Evolutionary conservation across 257 asterid species (phyloP).

Genomic region (Nyctanthes arbortristis): DNA sequence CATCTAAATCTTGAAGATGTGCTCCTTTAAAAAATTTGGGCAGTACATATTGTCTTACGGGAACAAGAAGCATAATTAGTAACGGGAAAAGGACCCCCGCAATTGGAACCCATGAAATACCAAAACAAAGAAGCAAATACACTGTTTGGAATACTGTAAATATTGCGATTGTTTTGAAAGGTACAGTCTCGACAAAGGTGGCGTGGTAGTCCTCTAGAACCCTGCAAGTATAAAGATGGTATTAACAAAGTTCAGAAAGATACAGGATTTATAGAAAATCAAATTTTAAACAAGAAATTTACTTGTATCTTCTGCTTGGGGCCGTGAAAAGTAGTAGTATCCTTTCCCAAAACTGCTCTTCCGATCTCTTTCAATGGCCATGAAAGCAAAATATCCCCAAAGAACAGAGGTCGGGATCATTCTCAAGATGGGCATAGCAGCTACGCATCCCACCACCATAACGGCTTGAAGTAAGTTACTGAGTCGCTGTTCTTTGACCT

Average conservation of each 20-base stretch:
- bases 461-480: slow-evolving; percentile 79
- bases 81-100: slow-evolving; percentile 86
- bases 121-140: slow-evolving; percentile 79
- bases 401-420: slow-evolving; percentile 93
- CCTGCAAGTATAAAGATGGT: slow-evolving; percentile 32
- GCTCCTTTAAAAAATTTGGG: slow-evolving; percentile 78
- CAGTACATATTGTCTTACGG: slow-evolving; percentile 66
- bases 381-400: slow-evolving; percentile 92
- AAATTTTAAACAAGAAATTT: background rate
- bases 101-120: slow-evolving; percentile 86
- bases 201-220: slow-evolving; percentile 85
- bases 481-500: slow-evolving; percentile 87
- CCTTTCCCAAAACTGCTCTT: slow-evolving; percentile 92
- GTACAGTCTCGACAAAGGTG: slow-evolving; percentile 80
- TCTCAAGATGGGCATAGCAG: slow-evolving; percentile 81
- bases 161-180: slow-evolving; percentile 71
- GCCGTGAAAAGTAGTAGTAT: slow-evolving; percentile 76
- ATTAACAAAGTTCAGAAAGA: background rate
- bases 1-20: slow-evolving; percentile 88
- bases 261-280: background rate
- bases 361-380: slow-evolving; percentile 95
- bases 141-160: slow-evolving; percentile 69
- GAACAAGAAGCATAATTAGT: slow-evolving; percentile 81
- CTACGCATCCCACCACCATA: slow-evolving; percentile 84
- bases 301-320: slow-evolving; percentile 86